Base-by-base conservation (phyloP, 768 basidiomycete genomes). In the Amanita exitialis region DNA sequence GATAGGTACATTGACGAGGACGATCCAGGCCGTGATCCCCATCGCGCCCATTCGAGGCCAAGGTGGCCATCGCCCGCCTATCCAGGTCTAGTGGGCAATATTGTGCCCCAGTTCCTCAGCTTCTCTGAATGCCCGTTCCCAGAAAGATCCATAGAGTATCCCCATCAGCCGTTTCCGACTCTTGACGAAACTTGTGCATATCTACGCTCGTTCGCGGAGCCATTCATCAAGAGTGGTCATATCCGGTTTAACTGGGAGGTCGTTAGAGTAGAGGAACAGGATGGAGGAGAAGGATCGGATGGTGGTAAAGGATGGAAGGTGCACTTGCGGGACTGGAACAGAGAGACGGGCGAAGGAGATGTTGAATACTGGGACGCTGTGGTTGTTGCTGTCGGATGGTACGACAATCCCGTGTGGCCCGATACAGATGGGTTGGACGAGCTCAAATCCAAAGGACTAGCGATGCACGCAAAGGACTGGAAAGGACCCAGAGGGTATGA, bases 41-140 rank as follows among this genome's bases (percentile, higher is more conserved):
- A 54, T 68, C 13, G 66, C 69, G 37, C 59, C 63, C 27, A 27
- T 58, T 55, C 9, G 47, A 34, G 1, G 12, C 25, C 32, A 18
- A 61, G 62, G 20, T 78, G 76, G 77, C 64, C 69, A 0, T 72
- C 74, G 6, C 73, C 75, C 1, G 72, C 74, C 0, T 78, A 79
- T 50, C 68, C 67, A 16, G 69, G 62, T 4, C 57, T 78, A 46
- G 69, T 79, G 35, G 75, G 77, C 20, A 77, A 79, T 49, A 71
- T 78, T 51, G 64, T 76, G 2, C 72, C 77, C 0, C 69, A 75
- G 39, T 72, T 65, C 50, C 61, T 73, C 16, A 65, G 66, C 7
- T 72, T 68, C 56, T 70, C 71, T 0, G 59, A 54, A 2, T 57
- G 52, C 28, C 70, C 67, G 0, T 74, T 73, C 48, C 69, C 70